A percentile compares a stretch with the other conserved stretches of the same genome.
Evolutionary conservation across 768 basidiomycete genomes (phyloP).

Genomic region (Lactarius evosmus): DNA sequence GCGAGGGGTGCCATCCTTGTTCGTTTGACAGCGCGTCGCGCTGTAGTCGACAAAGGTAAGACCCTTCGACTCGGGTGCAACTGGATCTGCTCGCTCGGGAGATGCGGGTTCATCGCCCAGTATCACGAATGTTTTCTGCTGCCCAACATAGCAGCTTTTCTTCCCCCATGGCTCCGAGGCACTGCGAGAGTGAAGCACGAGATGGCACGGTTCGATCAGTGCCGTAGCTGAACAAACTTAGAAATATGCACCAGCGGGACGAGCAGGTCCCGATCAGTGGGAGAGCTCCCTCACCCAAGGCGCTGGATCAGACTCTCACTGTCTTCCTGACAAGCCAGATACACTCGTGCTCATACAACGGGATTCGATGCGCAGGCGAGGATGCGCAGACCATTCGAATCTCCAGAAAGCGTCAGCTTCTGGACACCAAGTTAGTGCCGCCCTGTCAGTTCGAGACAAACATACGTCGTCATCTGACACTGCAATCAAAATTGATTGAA

Average conservation of each 20-base stretch:
- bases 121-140: slow-evolving; percentile 24
- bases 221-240: slow-evolving; percentile 7
- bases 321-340: slow-evolving; percentile 13
- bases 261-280: slow-evolving; percentile 9
- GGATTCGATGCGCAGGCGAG: slow-evolving; percentile 34
- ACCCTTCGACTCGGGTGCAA: slow-evolving; percentile 18
- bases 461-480: slow-evolving; percentile 32
- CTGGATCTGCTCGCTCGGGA: slow-evolving; percentile 25
- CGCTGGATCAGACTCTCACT: slow-evolving; percentile 15
- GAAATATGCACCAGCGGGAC: slow-evolving; percentile 8
- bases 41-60: slow-evolving; percentile 21
- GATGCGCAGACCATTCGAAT: slow-evolving; percentile 33
- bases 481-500: slow-evolving; percentile 34
- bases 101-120: slow-evolving; percentile 18
- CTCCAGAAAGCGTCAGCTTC: slow-evolving; percentile 22
- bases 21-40: slow-evolving; percentile 11
- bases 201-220: slow-evolving; percentile 15
- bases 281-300: slow-evolving; percentile 22
- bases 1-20: neutral
- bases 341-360: slow-evolving; percentile 29
- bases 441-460: neutral
- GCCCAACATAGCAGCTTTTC: slow-evolving; percentile 24
- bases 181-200: slow-evolving; percentile 6
- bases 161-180: slow-evolving; percentile 14
- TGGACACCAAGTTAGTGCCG: neutral